These are phyloP conservation scores for Bocquillonia castaneifolia DNA, from an alignment of 441 rosid species.

Conservation along the genomic window DNA sequence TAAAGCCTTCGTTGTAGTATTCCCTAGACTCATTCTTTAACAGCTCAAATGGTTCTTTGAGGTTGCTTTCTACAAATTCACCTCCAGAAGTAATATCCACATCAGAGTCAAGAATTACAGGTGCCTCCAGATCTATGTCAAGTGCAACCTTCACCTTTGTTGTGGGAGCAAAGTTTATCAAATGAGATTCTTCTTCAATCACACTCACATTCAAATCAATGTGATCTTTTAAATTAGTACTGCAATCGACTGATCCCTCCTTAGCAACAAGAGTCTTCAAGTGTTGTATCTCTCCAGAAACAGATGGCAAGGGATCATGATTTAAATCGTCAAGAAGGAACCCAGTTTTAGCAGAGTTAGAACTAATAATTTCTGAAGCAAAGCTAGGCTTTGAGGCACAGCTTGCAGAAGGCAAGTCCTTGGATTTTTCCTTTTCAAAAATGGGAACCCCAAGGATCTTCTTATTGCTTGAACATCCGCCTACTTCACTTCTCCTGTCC, in stretches of 20 bases:
- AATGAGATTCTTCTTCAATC: slow-evolving; percentile 33
- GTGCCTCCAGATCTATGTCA: slow-evolving; percentile 51
- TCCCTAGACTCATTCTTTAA: slow-evolving; percentile 22
- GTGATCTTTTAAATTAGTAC: slow-evolving; percentile 19
- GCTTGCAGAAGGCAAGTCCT: slow-evolving; percentile 23
- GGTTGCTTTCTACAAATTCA: slow-evolving; percentile 11
- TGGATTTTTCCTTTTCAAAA: slow-evolving; percentile 24
- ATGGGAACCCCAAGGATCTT: slow-evolving; percentile 32
- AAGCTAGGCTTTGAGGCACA: slow-evolving; percentile 10
- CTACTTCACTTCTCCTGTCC: slow-evolving; percentile 23
- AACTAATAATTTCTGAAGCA: slow-evolving; percentile 19
- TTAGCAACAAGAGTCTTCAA: slow-evolving; percentile 16
- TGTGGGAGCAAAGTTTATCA: slow-evolving; percentile 19
- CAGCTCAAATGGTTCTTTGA: slow-evolving; percentile 18
- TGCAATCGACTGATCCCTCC: slow-evolving; percentile 16
- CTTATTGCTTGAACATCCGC: slow-evolving; percentile 23
- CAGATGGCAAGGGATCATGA: slow-evolving; percentile 25
- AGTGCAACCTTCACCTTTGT: slow-evolving; percentile 25
- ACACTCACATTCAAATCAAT: slow-evolving; percentile 48
- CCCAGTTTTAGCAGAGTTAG: slow-evolving; percentile 16
- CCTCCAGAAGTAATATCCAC: slow-evolving; percentile 11
- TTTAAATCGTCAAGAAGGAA: slow-evolving; percentile 32
- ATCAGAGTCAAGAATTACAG: slow-evolving; percentile 31
- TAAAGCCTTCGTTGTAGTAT: slow-evolving; percentile 23
- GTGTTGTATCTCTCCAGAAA: slow-evolving; percentile 17